Percentiles rank a stretch among this genome's conserved stretches.
These are phyloP conservation scores for Rhodamnia argentea DNA, from an alignment of 345 rosid genomes.

Conservation along the genomic window DNA sequence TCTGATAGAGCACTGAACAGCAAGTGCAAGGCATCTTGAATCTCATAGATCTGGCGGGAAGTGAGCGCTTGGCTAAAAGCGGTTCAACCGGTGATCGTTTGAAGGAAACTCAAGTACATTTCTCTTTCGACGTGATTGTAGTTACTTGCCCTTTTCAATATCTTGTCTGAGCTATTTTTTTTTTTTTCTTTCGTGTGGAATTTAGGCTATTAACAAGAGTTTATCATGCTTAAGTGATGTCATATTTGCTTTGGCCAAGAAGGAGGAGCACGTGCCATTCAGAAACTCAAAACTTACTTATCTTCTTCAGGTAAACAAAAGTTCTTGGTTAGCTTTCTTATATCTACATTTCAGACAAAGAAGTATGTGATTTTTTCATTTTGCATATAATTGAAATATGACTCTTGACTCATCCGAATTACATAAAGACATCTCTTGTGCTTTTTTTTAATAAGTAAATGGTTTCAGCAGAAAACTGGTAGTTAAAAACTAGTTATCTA, in stretches of 20 bases:
- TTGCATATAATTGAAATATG: background rate
- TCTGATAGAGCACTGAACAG: constrained; percentile 77
- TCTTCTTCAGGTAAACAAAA: constrained; percentile 77
- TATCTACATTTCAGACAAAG: background rate
- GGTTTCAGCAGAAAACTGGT: background rate
- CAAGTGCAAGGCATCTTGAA: constrained; percentile 93
- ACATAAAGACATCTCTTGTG: background rate
- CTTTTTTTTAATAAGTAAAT: background rate
- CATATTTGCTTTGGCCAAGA: constrained; percentile 85
- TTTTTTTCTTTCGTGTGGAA: background rate
- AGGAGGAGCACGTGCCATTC: constrained; percentile 88
- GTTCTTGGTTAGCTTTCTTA: background rate
- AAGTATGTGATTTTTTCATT: background rate
- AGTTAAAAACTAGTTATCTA: background rate
- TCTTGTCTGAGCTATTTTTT: background rate
- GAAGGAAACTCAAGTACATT: constrained; percentile 87
- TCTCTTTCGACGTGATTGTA: background rate
- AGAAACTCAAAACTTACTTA: constrained; percentile 94
- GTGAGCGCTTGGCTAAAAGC: constrained; percentile 94
- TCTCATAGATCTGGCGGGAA: constrained; percentile 98
- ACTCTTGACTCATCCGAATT: background rate
- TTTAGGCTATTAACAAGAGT: constrained; percentile 91
- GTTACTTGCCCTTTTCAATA: background rate
- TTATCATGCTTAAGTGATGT: constrained; percentile 86
- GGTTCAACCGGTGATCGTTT: constrained; percentile 94